Evolutionary conservation across 2,329 filamentous ascomycete species (phyloP).

Genomic region (Gaeumannomyces tritici): DNA sequence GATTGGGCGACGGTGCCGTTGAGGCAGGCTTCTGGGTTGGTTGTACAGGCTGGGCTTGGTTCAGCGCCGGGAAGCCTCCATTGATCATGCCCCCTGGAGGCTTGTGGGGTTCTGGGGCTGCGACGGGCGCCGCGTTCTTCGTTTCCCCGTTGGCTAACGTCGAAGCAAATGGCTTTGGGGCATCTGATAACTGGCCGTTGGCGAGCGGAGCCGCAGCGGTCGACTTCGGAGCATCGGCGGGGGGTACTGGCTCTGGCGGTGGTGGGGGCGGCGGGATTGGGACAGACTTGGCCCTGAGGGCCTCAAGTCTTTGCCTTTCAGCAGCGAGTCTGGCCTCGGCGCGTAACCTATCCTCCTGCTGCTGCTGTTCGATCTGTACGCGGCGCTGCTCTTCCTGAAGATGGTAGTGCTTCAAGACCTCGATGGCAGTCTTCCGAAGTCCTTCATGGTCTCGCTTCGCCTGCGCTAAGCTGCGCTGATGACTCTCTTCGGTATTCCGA

Average conservation of each 20-base stretch:
- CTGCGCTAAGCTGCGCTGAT: constrained; percentile 17
- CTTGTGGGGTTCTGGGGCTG: neutral
- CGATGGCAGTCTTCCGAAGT: constrained; percentile 12
- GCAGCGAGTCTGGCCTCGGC: constrained; percentile 15
- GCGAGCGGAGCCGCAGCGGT: neutral
- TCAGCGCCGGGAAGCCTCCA: neutral
- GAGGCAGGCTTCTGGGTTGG: neutral
- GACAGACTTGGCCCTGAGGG: constrained; percentile 20
- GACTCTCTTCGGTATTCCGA: constrained; percentile 22
- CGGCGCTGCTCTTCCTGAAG: constrained; percentile 15
- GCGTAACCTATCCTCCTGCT: constrained; percentile 19
- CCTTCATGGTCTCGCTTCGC: constrained; percentile 19
- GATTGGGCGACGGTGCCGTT: neutral
- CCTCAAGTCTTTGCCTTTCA: constrained; percentile 15
- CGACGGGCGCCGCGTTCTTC: neutral
- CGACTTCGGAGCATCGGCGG: constrained; percentile 2
- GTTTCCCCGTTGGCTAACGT: neutral
- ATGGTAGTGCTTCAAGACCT: constrained; percentile 13
- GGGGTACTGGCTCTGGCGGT: constrained; percentile 8
- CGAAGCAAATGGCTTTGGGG: neutral
- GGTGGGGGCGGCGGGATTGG: constrained; percentile 12
- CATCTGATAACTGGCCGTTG: neutral
- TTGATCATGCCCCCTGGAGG: neutral
- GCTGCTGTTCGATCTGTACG: constrained; percentile 12
- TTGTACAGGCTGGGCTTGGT: neutral